These are phyloP conservation scores for Torulaspora franciscae DNA, from an alignment of 805 yeast genomes.

Conservation along the genomic window DNA sequence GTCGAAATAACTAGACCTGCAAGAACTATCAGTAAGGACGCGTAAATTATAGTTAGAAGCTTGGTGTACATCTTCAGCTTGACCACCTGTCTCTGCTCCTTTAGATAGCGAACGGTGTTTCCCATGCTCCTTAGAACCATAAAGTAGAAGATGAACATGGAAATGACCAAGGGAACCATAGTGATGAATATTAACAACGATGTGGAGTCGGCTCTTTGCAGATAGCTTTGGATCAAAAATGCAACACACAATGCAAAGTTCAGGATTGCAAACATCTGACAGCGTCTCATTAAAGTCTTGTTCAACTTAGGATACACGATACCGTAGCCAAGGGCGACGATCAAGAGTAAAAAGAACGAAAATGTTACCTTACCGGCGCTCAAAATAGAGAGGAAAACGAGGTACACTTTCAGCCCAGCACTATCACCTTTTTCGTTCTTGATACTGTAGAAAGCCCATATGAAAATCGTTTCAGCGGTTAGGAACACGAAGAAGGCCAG, in stretches of 20 bases:
- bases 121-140: slow-evolving; percentile 69
- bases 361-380: slow-evolving; percentile 80
- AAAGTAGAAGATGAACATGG: slow-evolving; percentile 69
- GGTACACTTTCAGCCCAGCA: slow-evolving; percentile 62
- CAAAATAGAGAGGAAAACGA: slow-evolving; percentile 71
- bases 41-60: slow-evolving; percentile 68
- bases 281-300: slow-evolving; percentile 64
- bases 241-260: slow-evolving; percentile 53
- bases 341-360: slow-evolving; percentile 78
- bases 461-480: slow-evolving; percentile 75
- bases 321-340: slow-evolving; percentile 90
- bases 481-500: slow-evolving; percentile 80
- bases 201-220: slow-evolving; percentile 47
- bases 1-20: slow-evolving; percentile 68
- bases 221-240: slow-evolving; percentile 51
- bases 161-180: slow-evolving; percentile 64
- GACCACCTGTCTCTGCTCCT: slow-evolving; percentile 84
- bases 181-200: slow-evolving; percentile 50
- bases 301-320: slow-evolving; percentile 85
- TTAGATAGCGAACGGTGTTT: slow-evolving; percentile 65
- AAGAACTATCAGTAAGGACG: slow-evolving; percentile 63
- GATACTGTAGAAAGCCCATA: slow-evolving; percentile 88
- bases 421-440: slow-evolving; percentile 57
- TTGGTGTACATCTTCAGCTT: slow-evolving; percentile 82
- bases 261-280: slow-evolving; percentile 53